Evolutionary conservation across 1,139 yeast species (phyloP), one percentile per base, ranked within the genome.

Genomic region (Debaryomycetaceae sp.): DNA sequence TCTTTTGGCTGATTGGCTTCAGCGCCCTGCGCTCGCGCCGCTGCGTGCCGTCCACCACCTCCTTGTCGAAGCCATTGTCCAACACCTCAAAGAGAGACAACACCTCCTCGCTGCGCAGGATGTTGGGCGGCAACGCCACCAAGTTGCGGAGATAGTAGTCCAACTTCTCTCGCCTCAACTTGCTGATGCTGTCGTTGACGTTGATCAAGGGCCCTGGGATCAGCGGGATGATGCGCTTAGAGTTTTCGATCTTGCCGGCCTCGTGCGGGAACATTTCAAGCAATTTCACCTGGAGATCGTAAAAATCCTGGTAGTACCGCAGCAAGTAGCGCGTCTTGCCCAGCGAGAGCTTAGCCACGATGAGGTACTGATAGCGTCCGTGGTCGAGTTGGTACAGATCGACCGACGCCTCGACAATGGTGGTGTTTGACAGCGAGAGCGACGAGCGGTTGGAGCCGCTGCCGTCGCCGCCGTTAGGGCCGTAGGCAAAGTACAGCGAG

Each of bases 151-250:
- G 78, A 52, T 91, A 91, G 36, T 78, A 77, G 56, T 91, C 93
- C 44, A 93, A 68, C 56, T 86, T 94, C 22, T 78, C 84, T 43
- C 91, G 71, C 47, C 98, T 73, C 52, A 85, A 83, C 45, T 82
- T 80, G 11, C 96, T 83, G 34, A 89, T 82, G 31, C 82, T 75
- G 51, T 89, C 97, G 41, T 89, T 88, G 31, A 91, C 96, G 51
- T 84, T 84, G 28, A 94, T 83, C 31, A 91, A 71, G 2, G 98
- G 99, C 1, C 98, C 98, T 0, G 98, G 98, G 51, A 93, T 89
- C 41, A 83, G 86, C 4, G 99, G 98, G 38, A 91, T 71, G 23
- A 83, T 82, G 42, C 98, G 74, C 35, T 66, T 62, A 23, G 73
- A 68, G 42, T 77, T 76, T 54, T 83, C 86, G 29, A 81, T 78